Conservation (phyloP, 2,329 filamentous ascomycete species). For the Arthrobotrys sphaeroides region DNA sequence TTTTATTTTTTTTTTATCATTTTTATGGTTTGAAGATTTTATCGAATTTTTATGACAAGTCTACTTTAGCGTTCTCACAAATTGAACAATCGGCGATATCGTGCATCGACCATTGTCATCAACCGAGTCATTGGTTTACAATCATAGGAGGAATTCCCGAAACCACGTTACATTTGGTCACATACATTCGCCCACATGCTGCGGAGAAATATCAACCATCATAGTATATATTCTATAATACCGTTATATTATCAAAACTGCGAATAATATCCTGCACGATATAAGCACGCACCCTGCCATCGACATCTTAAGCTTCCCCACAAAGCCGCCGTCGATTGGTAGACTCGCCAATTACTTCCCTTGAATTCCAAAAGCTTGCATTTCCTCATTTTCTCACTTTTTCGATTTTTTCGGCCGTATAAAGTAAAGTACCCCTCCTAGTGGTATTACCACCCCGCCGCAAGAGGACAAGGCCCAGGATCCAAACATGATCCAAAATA, state of each 20-base stretch:
- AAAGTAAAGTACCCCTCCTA: neutral
- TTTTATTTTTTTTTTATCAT: too few species aligned
- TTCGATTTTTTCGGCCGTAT: neutral
- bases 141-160: neutral
- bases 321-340: too few species aligned
- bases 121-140: too few species aligned
- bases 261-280: constrained; percentile 1
- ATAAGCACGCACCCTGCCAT: neutral
- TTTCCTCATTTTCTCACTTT: neutral
- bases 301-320: too few species aligned
- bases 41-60: too few species aligned
- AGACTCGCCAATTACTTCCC: neutral
- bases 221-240: neutral
- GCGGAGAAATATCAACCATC: neutral
- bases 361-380: neutral
- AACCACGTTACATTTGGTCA: constrained; percentile 4
- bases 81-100: neutral
- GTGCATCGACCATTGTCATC: neutral
- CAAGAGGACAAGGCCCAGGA: too few species aligned
- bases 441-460: neutral
- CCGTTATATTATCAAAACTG: too few species aligned
- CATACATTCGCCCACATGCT: too few species aligned
- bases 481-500: constrained; percentile 1
- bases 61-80: neutral
- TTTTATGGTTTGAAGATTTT: too few species aligned